Evolutionary conservation across 2,329 filamentous ascomycete species (phyloP), one percentile per base, ranked within the genome.

Genomic region (Albophoma yamanashiensis): DNA sequence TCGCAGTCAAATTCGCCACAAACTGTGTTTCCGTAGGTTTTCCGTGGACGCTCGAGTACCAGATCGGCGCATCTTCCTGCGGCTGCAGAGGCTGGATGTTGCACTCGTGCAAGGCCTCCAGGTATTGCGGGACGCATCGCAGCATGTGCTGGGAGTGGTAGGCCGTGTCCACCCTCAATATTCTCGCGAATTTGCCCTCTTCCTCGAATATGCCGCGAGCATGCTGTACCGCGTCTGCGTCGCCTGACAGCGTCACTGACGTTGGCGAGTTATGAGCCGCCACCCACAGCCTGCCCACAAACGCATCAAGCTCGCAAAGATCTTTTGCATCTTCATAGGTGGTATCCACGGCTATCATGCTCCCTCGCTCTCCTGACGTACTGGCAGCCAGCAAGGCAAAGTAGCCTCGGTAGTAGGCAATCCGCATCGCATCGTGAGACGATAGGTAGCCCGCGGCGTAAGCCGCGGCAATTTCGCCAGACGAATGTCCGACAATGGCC

Each of bases 401-500:
- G 40, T n/a, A n/a, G 40, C 40, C 62, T 12, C 63, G 58, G 57
- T 68, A 68, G 58, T 70, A 74, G 0, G 70, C 66, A 4, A 67
- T 61, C 1, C 62, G 61, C 9, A 74, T 67, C 1, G 72, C 73
- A n/a, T 68, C 63, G 2, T 64, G 53, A 14, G 61, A 56, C 0
- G 62, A 61, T 1, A 70, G 31, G 3, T 58, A 60, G 6, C 63
- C 66, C 0, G 64, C 64, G 31, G 66, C 64, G 55, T 74, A 76
- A 1, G 69, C 75, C 1, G 75, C 75, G 6, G 72, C 71, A 20
- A 76, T 75, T 62, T 77, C 75, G 3, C 75, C 75, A 0, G 74
- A 77, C 0, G 78, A 80, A 63, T 81, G 79, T 3, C 79, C 79
- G 4, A 79, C 71, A 0, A 77, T 75, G 2, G 70, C 71, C 3